phyloP scores from a whole-genome alignment of 176 grass and related monocot species.

The Aegilops bicornis region DNA sequence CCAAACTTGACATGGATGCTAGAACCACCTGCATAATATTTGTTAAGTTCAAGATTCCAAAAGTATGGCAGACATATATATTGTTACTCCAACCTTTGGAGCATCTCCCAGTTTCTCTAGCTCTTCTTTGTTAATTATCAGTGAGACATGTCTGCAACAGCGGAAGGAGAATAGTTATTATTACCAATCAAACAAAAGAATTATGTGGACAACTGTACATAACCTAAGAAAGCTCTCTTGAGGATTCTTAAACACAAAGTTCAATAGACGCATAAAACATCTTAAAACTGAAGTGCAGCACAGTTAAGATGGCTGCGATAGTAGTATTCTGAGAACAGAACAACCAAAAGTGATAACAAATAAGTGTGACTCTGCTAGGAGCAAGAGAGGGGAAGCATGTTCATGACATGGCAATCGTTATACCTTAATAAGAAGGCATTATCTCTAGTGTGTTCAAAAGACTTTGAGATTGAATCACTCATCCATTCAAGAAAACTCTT shows the following conservation, averaged over 20 bases:
- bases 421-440: conserved; percentile 92
- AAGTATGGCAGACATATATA: conserved; percentile 14
- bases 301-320: background rate
- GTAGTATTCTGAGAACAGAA: conserved; percentile 5
- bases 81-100: conserved; percentile 76
- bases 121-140: conserved; percentile 90
- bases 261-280: conserved; percentile 4
- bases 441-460: conserved; percentile 81
- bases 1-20: conserved; percentile 91
- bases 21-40: conserved; percentile 78
- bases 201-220: background rate
- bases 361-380: background rate
- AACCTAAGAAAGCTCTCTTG: background rate
- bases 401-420: background rate
- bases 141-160: conserved; percentile 59
- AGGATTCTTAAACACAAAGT: background rate
- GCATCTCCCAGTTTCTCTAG: conserved; percentile 71
- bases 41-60: conserved; percentile 39
- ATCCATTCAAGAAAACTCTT: conserved; percentile 99
- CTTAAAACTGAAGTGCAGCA: background rate
- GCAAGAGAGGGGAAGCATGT: background rate
- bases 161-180: conserved; percentile 16
- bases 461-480: conserved; percentile 89
- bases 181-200: conserved; percentile 24
- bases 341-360: background rate